Base-by-base conservation (phyloP, 2,329 filamentous ascomycete species). In the Fusarium sp. region DNA sequence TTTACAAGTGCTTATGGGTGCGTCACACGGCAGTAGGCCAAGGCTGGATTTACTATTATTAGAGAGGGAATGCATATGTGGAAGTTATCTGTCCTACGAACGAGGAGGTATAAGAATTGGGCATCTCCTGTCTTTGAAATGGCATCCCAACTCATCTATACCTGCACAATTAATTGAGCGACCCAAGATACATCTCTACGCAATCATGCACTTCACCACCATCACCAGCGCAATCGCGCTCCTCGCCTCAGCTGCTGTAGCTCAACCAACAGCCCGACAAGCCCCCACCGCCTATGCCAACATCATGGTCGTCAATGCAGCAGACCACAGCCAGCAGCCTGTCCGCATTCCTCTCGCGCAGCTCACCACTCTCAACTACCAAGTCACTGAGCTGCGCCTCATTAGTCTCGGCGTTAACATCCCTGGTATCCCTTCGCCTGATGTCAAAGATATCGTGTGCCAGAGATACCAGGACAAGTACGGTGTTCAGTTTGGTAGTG, bases 381-480 rank as follows among this genome's bases (percentile, higher is more conserved):
- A 29, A 7, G 30, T 64, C 30, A 70, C 68, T 12, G 40, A 71
- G 50, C 63, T 70, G 9, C 49, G 46, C 6, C 53, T 70, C 18
- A 29, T 45, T 8, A 43, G 63, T 5, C 53, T 70, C 27, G 64
- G 54, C 24, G 53, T 70, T 8, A 15, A 70, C 1, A 30, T 70
- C 2, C 67, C 68, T 1, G 43, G 40, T 1, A 57, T 71, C 2
- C 24, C 64, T 1, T 47, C 67, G 3, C 68, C 67, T 1, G 22
- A 53, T 15, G 15, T 64, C 8, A 9, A 55, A 25, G 63, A 71
- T 5, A 46, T 70, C 14, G 43, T 68, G 3, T 70, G 68, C 18
- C 68, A 70, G 46, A n/a, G 63, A 12, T 70, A 70, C n/a, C 32
- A 49, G 0, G 68, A 70, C 59, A 64, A 20, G 44, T 68, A 68